Evolutionary conservation across 2,329 filamentous ascomycete species (phyloP).

Genomic region (Botrytis tulipae): DNA sequence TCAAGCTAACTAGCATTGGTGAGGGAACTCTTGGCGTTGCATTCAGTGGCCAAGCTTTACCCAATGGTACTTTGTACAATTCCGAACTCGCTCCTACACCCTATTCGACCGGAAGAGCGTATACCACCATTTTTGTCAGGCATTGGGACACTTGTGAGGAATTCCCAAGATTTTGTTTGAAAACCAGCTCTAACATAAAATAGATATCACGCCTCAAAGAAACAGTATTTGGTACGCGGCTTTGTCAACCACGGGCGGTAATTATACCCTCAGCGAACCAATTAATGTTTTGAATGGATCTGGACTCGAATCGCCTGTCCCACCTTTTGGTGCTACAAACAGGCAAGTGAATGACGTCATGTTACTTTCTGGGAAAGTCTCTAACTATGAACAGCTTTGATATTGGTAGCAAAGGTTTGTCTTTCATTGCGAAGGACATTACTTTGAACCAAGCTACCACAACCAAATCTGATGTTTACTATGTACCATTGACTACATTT

Average conservation of each 20-base stretch:
- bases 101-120: constrained; percentile 26
- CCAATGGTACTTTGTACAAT: constrained; percentile 32
- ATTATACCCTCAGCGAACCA: constrained; percentile 31
- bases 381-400: constrained; percentile 26
- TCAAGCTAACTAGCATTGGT: constrained; percentile 27
- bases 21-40: constrained; percentile 27
- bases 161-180: background rate
- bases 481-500: constrained; percentile 30
- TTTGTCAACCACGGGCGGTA: constrained; percentile 22
- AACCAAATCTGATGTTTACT: constrained; percentile 31
- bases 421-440: constrained; percentile 30
- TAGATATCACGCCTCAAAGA: constrained; percentile 28
- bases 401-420: constrained; percentile 27
- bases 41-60: constrained; percentile 28
- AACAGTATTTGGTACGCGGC: constrained; percentile 34
- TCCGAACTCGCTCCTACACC: constrained; percentile 26
- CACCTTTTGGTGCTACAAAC: constrained; percentile 28
- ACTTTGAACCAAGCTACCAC: constrained; percentile 29
- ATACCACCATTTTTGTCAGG: constrained; percentile 30
- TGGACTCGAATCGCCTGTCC: constrained; percentile 31
- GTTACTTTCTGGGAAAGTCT: background rate
- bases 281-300: constrained; percentile 33
- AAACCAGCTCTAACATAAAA: background rate
- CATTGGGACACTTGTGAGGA: constrained; percentile 34
- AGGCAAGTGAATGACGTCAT: constrained; percentile 22